Base-by-base conservation (phyloP, 495 filamentous ascomycete species). In the Trichoderma asperelloides region DNA sequence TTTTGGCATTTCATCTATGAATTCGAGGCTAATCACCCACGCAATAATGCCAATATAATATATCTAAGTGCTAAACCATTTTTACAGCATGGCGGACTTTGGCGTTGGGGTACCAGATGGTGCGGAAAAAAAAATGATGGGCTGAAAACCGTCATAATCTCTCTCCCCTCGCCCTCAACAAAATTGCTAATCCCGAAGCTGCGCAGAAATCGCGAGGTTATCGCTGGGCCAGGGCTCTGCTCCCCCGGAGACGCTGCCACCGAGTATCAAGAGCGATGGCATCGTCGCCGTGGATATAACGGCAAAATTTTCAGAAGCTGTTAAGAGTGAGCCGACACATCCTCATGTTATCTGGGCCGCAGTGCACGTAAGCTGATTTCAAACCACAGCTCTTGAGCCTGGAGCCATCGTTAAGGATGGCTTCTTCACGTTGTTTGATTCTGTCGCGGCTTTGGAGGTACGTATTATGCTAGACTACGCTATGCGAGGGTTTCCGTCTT, bases 371-470 rank as follows among this genome's bases (percentile, higher is more conserved):
- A 69, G 71, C 69, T 73, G 62, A 77, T 60, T 27, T n/a, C 65
- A 41, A 37, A 49, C 23, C 11, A 37, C 64, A 97, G 94, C 86
- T 66, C 81, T 98, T 63, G 75, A 81, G 23, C 84, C 88, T 13
- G 94, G 95, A 23, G 86, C 94, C 68, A 85, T 99, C 12, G 86
- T 97, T 67, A 96, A 97, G 78, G 93, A 98, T 91, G 91, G 90
- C 64, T 86, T 84, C 70, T 97, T 98, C 71, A 96, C 92, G 8
- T 83, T 98, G 11, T 96, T 95, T 71, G 95, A 98, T 77, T 86
- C 93, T 66, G 96, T 98, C 69, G 91, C 91, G 67, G 94, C 96
- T 71, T 82, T 98, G 69, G 95, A 98, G 89, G 95, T 94, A 79
- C 70, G 85, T 79, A 21, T 49, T n/a, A 45, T 64, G 39, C 21